These are phyloP conservation scores for Datisca glomerata DNA, from an alignment of 306 rosid genomes.

Conservation along the genomic window DNA sequence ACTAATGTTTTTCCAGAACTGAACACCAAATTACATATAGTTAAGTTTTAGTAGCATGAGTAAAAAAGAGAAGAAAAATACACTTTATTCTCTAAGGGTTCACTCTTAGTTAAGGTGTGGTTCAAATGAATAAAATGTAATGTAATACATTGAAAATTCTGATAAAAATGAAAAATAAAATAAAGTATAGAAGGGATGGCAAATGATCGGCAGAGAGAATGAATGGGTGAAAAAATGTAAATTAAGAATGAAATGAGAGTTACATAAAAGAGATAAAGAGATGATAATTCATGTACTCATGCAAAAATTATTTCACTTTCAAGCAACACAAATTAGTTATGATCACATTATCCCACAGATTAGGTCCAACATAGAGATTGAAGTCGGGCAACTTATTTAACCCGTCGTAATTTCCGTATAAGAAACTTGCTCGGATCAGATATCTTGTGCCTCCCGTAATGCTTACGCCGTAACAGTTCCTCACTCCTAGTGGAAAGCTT, in stretches of 20 bases:
- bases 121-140: no score
- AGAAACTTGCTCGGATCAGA: constrained; percentile 17
- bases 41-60: background rate
- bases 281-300: no score
- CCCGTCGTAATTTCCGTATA: constrained; percentile 26
- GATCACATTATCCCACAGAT: constrained; percentile 2
- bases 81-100: no score
- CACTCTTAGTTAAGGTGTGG: no score
- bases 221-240: no score
- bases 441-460: constrained; percentile 6
- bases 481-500: constrained; percentile 22
- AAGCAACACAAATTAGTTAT: background rate
- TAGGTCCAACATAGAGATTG: constrained; percentile 17
- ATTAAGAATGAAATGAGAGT: no score
- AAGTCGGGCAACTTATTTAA: constrained; percentile 1
- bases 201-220: no score
- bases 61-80: background rate
- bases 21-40: background rate
- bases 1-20: background rate
- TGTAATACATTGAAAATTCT: no score
- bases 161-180: no score
- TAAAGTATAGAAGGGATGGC: no score
- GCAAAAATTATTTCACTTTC: no score
- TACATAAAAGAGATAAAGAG: no score
- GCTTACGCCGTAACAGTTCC: constrained; percentile 30